A percentile compares a stretch with the other conserved stretches of the same genome.
phyloP scores from a whole-genome alignment of 805 yeast genomes.

The Peterozyma xylosa region DNA sequence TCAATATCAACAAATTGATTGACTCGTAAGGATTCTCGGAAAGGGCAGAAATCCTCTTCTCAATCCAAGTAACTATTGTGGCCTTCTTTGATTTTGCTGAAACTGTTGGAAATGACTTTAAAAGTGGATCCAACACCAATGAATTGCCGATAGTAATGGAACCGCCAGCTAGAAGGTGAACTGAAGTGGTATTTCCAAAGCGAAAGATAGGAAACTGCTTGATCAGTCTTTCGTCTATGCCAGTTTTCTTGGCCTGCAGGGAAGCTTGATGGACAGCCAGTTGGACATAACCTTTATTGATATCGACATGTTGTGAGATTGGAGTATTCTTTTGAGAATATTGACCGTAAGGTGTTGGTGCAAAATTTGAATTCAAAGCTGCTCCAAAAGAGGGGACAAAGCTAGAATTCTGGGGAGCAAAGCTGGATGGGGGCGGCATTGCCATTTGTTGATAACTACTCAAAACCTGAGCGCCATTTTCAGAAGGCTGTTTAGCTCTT shows the following conservation, averaged over 20 bases:
- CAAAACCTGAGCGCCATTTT: neutral
- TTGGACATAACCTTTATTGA: neutral
- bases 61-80: slow-evolving; percentile 67
- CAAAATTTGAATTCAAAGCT: neutral
- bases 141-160: slow-evolving; percentile 16
- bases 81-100: slow-evolving; percentile 51
- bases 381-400: slow-evolving; percentile 7
- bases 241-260: slow-evolving; percentile 47
- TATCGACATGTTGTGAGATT: too few relatives aligned
- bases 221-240: slow-evolving; percentile 24
- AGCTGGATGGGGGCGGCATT: slow-evolving; percentile 10
- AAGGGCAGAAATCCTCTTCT: slow-evolving; percentile 20
- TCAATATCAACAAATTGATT: neutral
- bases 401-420: slow-evolving; percentile 12
- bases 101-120: slow-evolving; percentile 37
- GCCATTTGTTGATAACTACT: slow-evolving; percentile 1
- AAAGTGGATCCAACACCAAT: slow-evolving; percentile 18
- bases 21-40: slow-evolving; percentile 1
- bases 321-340: neutral
- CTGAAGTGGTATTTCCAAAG: slow-evolving; percentile 40
- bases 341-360: slow-evolving; percentile 1
- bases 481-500: neutral
- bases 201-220: slow-evolving; percentile 68
- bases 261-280: slow-evolving; percentile 12
- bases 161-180: slow-evolving; percentile 28